Evolutionary conservation across 2,329 filamentous ascomycete species (phyloP).

Genomic region (Sclerotinia spermophila): DNA sequence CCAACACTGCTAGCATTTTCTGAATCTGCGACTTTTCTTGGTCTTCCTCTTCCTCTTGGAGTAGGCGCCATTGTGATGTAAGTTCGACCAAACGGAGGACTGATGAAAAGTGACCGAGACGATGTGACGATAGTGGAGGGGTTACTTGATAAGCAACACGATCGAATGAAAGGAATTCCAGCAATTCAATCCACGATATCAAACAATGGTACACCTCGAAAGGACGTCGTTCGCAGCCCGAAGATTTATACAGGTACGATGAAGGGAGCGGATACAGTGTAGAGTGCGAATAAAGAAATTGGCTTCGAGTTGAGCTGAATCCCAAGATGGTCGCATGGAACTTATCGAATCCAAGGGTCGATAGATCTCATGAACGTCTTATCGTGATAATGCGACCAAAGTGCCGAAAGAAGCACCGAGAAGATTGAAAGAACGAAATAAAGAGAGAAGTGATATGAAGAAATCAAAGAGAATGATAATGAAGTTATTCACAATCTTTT

Average conservation of each 20-base stretch:
- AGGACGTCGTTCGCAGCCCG: not conserved
- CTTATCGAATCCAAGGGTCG: not conserved
- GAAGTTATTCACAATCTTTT: conserved; percentile 8
- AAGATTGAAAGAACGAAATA: not conserved
- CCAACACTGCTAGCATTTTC: conserved; percentile 21
- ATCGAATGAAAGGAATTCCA: not conserved
- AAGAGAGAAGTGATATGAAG: not conserved
- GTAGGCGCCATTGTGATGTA: conserved; percentile 23
- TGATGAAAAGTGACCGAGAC: not conserved
- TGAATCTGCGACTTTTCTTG: conserved; percentile 22
- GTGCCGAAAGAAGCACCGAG: too few relatives aligned
- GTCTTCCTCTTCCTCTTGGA: conserved; percentile 27
- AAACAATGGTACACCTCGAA: not conserved
- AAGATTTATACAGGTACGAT: not conserved
- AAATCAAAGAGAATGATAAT: not conserved
- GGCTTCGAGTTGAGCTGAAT: not conserved
- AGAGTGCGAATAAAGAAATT: not conserved
- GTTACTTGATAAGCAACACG: not conserved
- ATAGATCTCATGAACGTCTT: not conserved
- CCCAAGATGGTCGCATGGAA: not conserved
- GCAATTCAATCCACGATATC: not conserved
- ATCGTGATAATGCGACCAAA: not conserved
- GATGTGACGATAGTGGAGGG: not conserved
- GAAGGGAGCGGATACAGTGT: not conserved
- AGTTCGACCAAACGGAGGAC: not conserved